Evolutionary conservation across 176 grass and related monocot genomes (phyloP), one percentile per base, ranked within the genome.

Genomic region (Bonia amplexicaulis): DNA sequence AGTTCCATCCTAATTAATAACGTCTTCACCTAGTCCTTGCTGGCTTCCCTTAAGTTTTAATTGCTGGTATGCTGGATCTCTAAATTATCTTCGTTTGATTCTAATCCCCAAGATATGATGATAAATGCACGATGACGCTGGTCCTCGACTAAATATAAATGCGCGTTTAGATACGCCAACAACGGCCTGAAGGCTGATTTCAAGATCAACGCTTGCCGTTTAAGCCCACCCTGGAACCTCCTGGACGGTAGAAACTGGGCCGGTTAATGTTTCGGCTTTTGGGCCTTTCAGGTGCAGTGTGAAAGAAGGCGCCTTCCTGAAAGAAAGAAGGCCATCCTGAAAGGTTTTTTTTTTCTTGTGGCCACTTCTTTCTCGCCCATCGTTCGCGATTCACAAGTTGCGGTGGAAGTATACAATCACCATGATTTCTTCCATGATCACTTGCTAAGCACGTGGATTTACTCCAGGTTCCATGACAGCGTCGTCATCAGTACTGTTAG

Each of bases 401-500:
- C 52, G 51, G 65, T 79, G 40, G 4, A 49, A 48, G 5, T 45
- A 13, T 33, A 19, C 47, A 22, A 60, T 41, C 39, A 20, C 54
- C 79, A 65, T 57, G 54, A 73, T 88, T 73, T 47, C 37, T 7
- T 42, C 48, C 67, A 84, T 84, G 74, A 74, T 66, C 73, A 84
- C 47, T 47, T 5, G 47, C 37, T 73, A 58, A 80, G 26, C 68
- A 59, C 67, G 67, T 84, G 66, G 75, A 89, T 71, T 58, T 26
- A 26, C 37, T 67, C 66, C 20, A 35, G 59, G 80, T 67, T 49
- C 27, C 60, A 57, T 40, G 59, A 58, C 25, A 57, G 66, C 47
- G 81, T 84, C 75, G 41, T 80, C 59, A 80, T 85, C 76, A 22
- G 14, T 5, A n/a, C n/a, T n/a, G 82, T 75, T 85, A 60, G 76